Evolutionary conservation across 768 basidiomycete species (phyloP).

Genomic region (Phaffia australis): DNA sequence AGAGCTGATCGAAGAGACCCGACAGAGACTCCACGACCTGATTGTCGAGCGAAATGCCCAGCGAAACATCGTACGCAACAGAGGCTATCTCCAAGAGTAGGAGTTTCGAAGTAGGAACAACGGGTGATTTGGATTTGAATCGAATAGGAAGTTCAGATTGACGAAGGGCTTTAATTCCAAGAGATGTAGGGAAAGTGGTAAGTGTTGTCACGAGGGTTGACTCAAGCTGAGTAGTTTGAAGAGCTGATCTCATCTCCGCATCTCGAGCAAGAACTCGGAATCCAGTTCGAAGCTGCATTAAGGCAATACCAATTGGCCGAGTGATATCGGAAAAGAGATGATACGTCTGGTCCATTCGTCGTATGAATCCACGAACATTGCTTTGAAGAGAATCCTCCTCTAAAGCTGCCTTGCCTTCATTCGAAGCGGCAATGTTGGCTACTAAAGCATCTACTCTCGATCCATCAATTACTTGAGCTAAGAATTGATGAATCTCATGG

Average conservation of each 20-base stretch:
- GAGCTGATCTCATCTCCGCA: constrained; percentile 10
- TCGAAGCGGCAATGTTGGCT: constrained; percentile 25
- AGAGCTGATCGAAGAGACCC: constrained; percentile 54
- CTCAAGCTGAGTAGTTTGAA: constrained; percentile 26
- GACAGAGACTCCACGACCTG: constrained; percentile 41
- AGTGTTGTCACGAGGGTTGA: constrained; percentile 27
- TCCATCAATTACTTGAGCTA: constrained; percentile 48
- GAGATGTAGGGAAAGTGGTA: constrained; percentile 29
- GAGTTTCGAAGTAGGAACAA: constrained; percentile 25
- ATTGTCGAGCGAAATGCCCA: constrained; percentile 39
- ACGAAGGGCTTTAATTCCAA: constrained; percentile 21
- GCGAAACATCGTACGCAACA: constrained; percentile 39
- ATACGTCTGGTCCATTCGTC: constrained; percentile 56
- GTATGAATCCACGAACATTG: constrained; percentile 64
- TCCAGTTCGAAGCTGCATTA: constrained; percentile 60
- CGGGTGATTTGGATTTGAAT: constrained; percentile 17
- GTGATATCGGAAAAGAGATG: constrained; percentile 60
- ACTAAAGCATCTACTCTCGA: constrained; percentile 48
- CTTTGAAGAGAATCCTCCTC: constrained; percentile 67
- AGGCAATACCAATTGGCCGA: constrained; percentile 53
- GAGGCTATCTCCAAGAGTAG: constrained; percentile 27
- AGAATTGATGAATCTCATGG: constrained; percentile 56
- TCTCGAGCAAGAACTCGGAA: constrained; percentile 46
- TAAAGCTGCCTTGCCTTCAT: constrained; percentile 31
- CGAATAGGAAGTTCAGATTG: constrained; percentile 20